Conservation (phyloP, 495 filamentous ascomycete genomes). For the Talaromyces wortmannii region DNA sequence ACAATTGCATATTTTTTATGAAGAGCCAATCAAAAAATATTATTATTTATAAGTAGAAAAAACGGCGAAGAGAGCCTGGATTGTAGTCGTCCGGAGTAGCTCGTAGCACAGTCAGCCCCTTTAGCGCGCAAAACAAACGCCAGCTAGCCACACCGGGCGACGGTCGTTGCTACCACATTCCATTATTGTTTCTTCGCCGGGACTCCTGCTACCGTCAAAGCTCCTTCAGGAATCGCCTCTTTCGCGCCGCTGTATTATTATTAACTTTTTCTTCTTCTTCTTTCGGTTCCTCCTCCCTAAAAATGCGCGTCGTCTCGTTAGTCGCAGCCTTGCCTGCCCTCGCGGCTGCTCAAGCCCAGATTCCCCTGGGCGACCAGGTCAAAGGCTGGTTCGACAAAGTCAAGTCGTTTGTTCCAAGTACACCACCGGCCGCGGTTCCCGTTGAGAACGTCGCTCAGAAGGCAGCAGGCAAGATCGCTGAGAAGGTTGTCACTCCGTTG, state of each 20-base stretch:
- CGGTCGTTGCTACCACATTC: no score
- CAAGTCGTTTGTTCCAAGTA: constrained; percentile 51
- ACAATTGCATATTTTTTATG: no score
- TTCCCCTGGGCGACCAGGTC: constrained; percentile 61
- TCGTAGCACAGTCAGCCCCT: no score
- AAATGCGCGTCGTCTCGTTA: constrained; percentile 66
- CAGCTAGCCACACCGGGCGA: no score
- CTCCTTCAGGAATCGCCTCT: neutral
- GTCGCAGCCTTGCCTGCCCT: constrained; percentile 64
- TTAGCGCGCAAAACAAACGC: no score
- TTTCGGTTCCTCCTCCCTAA: constrained; percentile 9
- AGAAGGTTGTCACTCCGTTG: constrained; percentile 52
- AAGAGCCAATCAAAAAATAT: no score
- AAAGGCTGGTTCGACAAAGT: constrained; percentile 59
- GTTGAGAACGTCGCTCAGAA: constrained; percentile 41
- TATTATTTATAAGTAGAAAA: no score
- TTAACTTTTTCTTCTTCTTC: constrained; percentile 7
- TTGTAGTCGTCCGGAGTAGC: no score
- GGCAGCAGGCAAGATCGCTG: constrained; percentile 45
- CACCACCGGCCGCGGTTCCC: constrained; percentile 31
- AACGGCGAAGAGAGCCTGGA: no score
- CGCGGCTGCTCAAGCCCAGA: constrained; percentile 64
- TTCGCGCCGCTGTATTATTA: constrained; percentile 6
- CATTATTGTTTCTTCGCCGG: no score
- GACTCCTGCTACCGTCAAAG: no score